Evolutionary conservation across 192 early-diverging fungal genomes (phyloP), one percentile per base, ranked within the genome.

Genomic region (Allomyces javanicus): DNA sequence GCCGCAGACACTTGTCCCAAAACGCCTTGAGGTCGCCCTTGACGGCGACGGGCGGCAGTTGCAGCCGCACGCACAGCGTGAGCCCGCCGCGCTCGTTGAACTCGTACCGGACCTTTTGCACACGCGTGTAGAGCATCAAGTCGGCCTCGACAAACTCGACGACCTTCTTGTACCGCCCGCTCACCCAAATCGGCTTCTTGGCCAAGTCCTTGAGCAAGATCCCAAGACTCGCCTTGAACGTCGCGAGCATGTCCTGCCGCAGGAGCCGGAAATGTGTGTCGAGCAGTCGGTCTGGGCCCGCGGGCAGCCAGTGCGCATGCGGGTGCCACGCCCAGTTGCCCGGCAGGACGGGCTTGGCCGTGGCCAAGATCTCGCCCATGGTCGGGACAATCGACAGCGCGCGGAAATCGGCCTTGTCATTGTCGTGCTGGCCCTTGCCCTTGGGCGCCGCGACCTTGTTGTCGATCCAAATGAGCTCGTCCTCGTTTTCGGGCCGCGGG

Each of bases 241-340:
- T 62, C 17, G 68, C 65, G 33, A 84, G 63, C 69, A 83, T 71
- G 24, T 86, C 84, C 63, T 86, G 83, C 12, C 84, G 69, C 23
- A 83, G 72, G 3, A 86, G 67, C 1, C 82, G 79, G 64, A 84
- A 86, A 62, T 85, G 79, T 4, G 70, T 75, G 65, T 86, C 83
- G 14, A 84, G 23, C 25, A 79, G 72, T 9, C 80, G 75, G 10
- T 71, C 73, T 61, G 73, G 67, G 1, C 82, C 84, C 25, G 44
- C 40, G 4, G 73, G 68, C 10, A 83, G 64, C 62, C 76, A 81
- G 67, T 83, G 80, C 11, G 76, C 78, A 33, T 66, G 61, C 0
- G 72, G 66, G 25, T 68, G 71, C 9, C 66, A 65, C n/a, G 69
- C 44, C 25, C 61, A 70, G 40, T 81, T 78, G 11, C 74, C 73